Evolutionary conservation across 148 eudicot species (phyloP).

Genomic region (Chenopodium suecicum): DNA sequence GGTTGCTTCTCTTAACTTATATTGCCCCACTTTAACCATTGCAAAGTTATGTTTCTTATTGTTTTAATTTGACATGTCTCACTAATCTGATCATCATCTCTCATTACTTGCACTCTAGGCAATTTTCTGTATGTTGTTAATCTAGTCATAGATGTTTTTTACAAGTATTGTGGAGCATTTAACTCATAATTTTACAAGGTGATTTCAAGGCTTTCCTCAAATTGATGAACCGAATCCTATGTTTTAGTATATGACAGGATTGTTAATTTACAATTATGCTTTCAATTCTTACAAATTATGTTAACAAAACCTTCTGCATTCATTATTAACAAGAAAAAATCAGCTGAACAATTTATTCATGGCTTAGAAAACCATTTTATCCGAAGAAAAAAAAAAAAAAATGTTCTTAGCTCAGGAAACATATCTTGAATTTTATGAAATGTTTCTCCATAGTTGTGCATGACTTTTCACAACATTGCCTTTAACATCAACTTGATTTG

Average conservation of each 20-base stretch:
- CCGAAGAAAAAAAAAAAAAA: no score
- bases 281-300: not conserved
- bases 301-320: not conserved
- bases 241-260: not conserved
- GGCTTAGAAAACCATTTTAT: no score
- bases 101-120: not conserved
- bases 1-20: conserved; percentile 36
- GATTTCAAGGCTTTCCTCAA: conserved; percentile 6
- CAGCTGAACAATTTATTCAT: no score
- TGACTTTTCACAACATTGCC: no score
- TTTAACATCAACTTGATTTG: no score
- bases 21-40: not conserved
- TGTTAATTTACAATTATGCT: not conserved
- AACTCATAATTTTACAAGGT: not conserved
- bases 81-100: not conserved
- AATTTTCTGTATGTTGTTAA: not conserved
- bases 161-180: not conserved
- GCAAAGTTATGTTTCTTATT: not conserved
- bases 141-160: no score
- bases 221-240: not conserved
- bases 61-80: not conserved
- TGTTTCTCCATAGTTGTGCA: not conserved
- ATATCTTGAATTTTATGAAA: not conserved
- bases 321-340: not conserved
- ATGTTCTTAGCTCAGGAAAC: not conserved